Conservation (phyloP, 768 basidiomycete species). For the Leccinum sublutescens region DNA sequence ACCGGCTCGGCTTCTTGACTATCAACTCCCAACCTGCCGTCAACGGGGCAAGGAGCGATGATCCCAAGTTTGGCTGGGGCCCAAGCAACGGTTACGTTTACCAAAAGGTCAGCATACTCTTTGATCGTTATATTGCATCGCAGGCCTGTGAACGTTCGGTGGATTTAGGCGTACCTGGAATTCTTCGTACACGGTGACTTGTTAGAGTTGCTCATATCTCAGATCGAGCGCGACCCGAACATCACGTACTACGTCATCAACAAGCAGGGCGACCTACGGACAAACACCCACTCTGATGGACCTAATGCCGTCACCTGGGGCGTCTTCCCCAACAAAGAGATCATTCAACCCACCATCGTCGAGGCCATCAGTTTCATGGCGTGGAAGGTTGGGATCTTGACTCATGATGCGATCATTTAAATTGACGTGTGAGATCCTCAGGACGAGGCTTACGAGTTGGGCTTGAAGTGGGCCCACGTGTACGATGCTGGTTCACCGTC, state of each 20-base stretch:
- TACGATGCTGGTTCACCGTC: conserved; percentile 79
- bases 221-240: conserved; percentile 82
- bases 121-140: not conserved
- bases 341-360: conserved; percentile 93
- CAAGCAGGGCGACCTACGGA: conserved; percentile 89
- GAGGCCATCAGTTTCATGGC: conserved; percentile 98
- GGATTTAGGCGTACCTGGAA: conserved; percentile 82
- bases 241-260: conserved; percentile 99
- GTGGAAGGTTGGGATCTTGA: conserved; percentile 66
- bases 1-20: conserved; percentile 89
- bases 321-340: conserved; percentile 96
- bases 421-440: conserved; percentile 28
- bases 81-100: conserved; percentile 93
- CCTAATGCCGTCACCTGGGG: conserved; percentile 99
- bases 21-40: conserved; percentile 98
- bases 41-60: conserved; percentile 81
- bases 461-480: conserved; percentile 84
- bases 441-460: conserved; percentile 95
- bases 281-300: conserved; percentile 92
- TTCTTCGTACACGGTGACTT: conserved; percentile 85
- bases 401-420: not conserved
- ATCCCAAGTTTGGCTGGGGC: conserved; percentile 90
- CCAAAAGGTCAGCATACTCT: conserved; percentile 68
- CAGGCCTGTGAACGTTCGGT: not conserved
- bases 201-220: conserved; percentile 66